Base-by-base conservation (phyloP, 2,329 filamentous ascomycete genomes). In the Clonostachys sp. region DNA sequence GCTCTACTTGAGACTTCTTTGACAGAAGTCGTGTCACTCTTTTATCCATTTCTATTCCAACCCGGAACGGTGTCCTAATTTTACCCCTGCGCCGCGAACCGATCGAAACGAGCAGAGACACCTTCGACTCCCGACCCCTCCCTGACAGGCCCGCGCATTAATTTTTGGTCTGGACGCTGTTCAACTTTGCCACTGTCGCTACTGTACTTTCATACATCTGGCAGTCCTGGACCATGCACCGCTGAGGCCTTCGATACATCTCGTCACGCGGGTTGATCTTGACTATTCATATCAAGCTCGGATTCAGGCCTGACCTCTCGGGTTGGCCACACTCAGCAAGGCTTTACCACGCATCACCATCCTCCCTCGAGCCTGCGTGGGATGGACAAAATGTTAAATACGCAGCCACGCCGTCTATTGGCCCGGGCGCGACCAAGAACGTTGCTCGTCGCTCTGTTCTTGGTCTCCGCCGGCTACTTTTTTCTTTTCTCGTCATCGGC, bases 401-500 rank as follows among this genome's bases (percentile, higher is more conserved):
- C 59, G 35, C 54, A 61, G 41, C 54, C 50, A 33, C 52, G 60
- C 48, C 63, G 61, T 46, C 55, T 58, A 45, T 52, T 60, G 49
- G 55, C 61, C 52, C 60, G 70, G 47, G 61, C 70, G 42, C 63
- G 72, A 49, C 68, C 71, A 46, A 71, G 65, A 56, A 62, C 67
- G 38, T 52, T 77, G 33, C 52, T 75, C 10, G 53, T 75, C 35
- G 57, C 74, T 20, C 60, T 61, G 34, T 48, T 74, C 18, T 67
- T 67, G 33, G 56, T 66, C 35, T 53, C 69, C 17, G 62, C 66
- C n/a, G 62, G 72, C 34, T 77, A 74, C 54, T 72, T 68, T 55
- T 52, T 75, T 41, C 51, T 74, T 17, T 65, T 73, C 48, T 67
- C 64, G 50, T 61, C 60, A 17, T 61, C 66, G 13, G 51, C 56